Conservation (phyloP, 2,329 filamentous ascomycete genomes). For the Neopestalotiopsis clavispora region DNA sequence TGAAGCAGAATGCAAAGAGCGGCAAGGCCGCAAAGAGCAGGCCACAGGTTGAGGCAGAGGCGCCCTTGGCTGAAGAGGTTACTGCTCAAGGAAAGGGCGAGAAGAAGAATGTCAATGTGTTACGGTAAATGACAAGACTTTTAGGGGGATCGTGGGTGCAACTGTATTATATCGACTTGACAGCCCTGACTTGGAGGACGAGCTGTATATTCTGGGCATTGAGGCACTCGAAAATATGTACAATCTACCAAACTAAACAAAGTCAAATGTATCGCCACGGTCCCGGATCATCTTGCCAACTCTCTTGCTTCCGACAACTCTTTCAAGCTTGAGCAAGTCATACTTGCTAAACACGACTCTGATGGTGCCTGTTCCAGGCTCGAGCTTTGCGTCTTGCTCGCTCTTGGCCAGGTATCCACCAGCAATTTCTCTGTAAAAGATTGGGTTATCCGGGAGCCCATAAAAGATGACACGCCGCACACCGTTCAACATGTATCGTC, state of each 20-base stretch:
- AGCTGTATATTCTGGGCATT: conserved; percentile 16
- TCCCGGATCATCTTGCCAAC: conserved; percentile 85
- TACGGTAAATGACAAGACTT: conserved; percentile 2
- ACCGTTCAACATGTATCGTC: conserved; percentile 81
- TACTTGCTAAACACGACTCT: conserved; percentile 81
- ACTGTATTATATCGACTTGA: conserved; percentile 18
- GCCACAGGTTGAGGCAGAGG: neutral
- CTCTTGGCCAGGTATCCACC: conserved; percentile 68
- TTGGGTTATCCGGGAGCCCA: conserved; percentile 84
- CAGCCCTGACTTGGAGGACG: neutral
- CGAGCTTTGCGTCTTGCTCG: conserved; percentile 59
- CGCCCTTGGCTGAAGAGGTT: neutral
- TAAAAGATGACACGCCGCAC: conserved; percentile 89
- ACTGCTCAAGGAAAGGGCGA: conserved; percentile 7
- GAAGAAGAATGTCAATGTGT: conserved; percentile 14
- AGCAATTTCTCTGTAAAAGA: conserved; percentile 79
- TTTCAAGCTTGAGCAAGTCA: conserved; percentile 87
- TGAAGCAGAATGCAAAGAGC: conserved; percentile 6
- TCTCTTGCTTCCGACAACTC: conserved; percentile 81
- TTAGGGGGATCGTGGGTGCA: neutral
- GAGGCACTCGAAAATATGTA: neutral
- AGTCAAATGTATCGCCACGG: conserved; percentile 91
- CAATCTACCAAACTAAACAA: conserved; percentile 62
- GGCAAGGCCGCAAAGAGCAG: conserved; percentile 2
- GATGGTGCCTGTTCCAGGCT: conserved; percentile 64